phyloP scores from a whole-genome alignment of 495 filamentous ascomycete species.

The Xylaria venustula region DNA sequence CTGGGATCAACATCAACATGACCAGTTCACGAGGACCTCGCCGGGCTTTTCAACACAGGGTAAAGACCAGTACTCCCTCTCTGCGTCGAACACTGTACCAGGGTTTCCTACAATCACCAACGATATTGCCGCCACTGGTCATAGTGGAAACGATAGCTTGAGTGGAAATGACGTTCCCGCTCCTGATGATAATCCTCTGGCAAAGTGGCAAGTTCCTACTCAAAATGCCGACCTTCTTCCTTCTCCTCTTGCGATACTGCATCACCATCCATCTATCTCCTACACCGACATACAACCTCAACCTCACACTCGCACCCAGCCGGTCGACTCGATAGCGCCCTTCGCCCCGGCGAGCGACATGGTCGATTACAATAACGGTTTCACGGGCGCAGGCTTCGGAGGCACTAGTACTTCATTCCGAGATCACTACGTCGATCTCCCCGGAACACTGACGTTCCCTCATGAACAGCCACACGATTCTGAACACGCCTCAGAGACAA shows the following conservation, averaged over 20 bases:
- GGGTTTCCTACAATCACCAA: neutral
- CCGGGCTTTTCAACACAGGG: slow-evolving; percentile 5
- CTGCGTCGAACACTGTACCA: neutral
- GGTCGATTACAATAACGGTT: slow-evolving; percentile 4
- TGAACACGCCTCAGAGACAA: neutral
- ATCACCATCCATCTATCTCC: slow-evolving; percentile 5
- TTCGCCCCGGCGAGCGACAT: slow-evolving; percentile 5
- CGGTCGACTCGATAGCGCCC: neutral
- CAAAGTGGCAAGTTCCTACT: slow-evolving; percentile 1
- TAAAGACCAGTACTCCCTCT: neutral
- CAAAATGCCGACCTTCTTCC: neutral
- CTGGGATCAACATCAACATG: slow-evolving; percentile 3
- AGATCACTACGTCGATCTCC: neutral
- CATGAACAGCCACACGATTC: neutral
- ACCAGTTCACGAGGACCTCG: neutral
- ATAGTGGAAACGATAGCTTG: neutral
- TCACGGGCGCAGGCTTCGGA: slow-evolving; percentile 3
- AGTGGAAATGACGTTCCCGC: neutral
- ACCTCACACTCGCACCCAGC: neutral
- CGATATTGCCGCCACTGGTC: neutral
- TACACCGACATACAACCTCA: slow-evolving; percentile 12
- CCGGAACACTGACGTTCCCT: neutral
- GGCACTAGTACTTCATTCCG: neutral
- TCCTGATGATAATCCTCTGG: slow-evolving; percentile 1
- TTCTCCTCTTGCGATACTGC: neutral